phyloP scores from a whole-genome alignment of 2,329 filamentous ascomycete genomes.

The Elsinoe necatrix region DNA sequence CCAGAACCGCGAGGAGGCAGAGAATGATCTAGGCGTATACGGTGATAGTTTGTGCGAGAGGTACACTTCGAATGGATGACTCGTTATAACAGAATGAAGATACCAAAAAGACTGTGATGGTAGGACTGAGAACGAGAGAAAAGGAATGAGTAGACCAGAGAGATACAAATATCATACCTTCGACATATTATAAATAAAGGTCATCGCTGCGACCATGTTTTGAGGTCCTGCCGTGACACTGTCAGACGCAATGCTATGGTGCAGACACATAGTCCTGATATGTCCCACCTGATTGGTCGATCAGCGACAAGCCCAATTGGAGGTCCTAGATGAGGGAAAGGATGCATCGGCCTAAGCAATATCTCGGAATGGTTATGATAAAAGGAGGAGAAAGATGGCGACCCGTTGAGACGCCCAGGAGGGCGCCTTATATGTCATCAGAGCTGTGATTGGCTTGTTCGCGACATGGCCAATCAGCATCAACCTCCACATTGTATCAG shows the following conservation, averaged over 20 bases:
- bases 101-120: background rate
- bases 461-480: constrained; percentile 4
- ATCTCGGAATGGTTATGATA: background rate
- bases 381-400: background rate
- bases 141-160: background rate
- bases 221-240: background rate
- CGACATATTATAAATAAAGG: background rate
- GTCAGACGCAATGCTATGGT: background rate
- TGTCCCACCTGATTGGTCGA: background rate
- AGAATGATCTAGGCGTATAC: too few relatives aligned
- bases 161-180: background rate
- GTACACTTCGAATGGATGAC: too few relatives aligned
- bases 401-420: background rate
- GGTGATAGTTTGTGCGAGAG: too few relatives aligned
- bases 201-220: background rate
- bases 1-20: too few relatives aligned
- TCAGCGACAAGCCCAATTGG: background rate
- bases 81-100: too few relatives aligned
- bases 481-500: background rate
- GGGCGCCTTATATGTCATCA: background rate
- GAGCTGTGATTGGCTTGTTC: background rate
- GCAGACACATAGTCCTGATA: background rate
- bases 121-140: too few relatives aligned
- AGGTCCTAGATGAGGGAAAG: background rate
- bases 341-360: background rate